Evolutionary conservation across 768 basidiomycete species (phyloP).

Genomic region (Boletus edulis): DNA sequence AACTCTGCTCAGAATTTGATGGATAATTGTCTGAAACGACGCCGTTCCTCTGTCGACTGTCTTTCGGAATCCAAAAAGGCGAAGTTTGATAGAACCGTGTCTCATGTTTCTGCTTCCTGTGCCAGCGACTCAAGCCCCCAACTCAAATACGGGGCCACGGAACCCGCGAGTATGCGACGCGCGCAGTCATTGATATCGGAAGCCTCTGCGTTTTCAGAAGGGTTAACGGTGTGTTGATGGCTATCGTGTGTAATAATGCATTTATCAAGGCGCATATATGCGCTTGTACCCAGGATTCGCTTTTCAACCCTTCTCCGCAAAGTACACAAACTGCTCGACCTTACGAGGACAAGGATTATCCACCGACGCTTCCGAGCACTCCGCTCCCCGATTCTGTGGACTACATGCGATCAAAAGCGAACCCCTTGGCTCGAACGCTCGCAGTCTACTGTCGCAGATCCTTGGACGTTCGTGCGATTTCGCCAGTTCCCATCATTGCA

Average conservation of each 20-base stretch:
- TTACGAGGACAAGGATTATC: constrained; percentile 1
- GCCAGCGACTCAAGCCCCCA: neutral
- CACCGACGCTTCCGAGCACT: constrained; percentile 25
- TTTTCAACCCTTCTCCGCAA: constrained; percentile 4
- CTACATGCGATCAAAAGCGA: constrained; percentile 19
- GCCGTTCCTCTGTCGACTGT: constrained; percentile 1
- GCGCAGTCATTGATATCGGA: constrained; percentile 39
- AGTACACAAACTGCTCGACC: neutral
- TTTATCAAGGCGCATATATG: constrained; percentile 7
- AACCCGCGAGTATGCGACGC: constrained; percentile 41
- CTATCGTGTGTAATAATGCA: neutral
- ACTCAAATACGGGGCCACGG: constrained; percentile 23
- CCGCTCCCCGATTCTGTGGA: constrained; percentile 24
- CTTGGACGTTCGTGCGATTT: constrained; percentile 2
- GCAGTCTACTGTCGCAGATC: constrained; percentile 1
- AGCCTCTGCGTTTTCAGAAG: constrained; percentile 7
- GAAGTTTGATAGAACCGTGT: constrained; percentile 10
- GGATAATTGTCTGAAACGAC: constrained; percentile 12
- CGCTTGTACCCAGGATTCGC: constrained; percentile 8
- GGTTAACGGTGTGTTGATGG: constrained; percentile 7
- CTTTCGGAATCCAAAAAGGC: constrained; percentile 13
- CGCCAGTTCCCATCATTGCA: constrained; percentile 50
- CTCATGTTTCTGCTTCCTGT: neutral
- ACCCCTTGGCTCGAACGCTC: constrained; percentile 25
- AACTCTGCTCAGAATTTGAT: neutral